A percentile compares a stretch with the other conserved stretches of the same genome.
These are phyloP conservation scores for Halenospora varia DNA, from an alignment of 495 filamentous ascomycete species.

Conservation along the genomic window DNA sequence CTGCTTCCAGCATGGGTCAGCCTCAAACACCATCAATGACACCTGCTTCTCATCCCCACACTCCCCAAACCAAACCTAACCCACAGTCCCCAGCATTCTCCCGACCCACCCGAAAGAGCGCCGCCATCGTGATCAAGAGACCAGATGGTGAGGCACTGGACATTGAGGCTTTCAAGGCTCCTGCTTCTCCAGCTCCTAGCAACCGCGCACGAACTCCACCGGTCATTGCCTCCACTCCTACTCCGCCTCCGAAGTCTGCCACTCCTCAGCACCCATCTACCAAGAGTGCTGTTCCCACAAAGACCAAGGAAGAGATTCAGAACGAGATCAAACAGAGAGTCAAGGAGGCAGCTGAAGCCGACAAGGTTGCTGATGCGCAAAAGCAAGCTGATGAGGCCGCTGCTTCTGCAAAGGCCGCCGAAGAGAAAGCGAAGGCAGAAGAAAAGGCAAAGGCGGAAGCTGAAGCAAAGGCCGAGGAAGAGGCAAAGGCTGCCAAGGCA, in stretches of 20 bases:
- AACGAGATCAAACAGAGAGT: conserved; percentile 50
- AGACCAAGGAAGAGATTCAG: conserved; percentile 46
- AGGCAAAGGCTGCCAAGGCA: conserved; percentile 46
- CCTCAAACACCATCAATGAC: conserved; percentile 44
- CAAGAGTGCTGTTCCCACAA: conserved; percentile 38
- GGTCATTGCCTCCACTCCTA: conserved; percentile 46
- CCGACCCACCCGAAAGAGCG: conserved; percentile 58
- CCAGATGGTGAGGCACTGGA: conserved; percentile 59
- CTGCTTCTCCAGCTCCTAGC: conserved; percentile 42
- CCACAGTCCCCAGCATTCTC: conserved; percentile 56
- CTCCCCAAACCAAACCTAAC: conserved; percentile 51
- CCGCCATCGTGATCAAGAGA: conserved; percentile 74
- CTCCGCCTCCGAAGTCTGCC: conserved; percentile 42
- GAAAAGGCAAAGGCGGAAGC: conserved; percentile 29
- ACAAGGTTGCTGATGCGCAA: conserved; percentile 30
- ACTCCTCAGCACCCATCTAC: conserved; percentile 42
- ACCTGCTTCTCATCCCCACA: conserved; percentile 44
- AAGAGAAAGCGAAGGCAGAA: conserved; percentile 23
- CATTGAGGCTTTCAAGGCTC: conserved; percentile 36
- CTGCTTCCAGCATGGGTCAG: conserved; percentile 73
- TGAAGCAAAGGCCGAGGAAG: conserved; percentile 27
- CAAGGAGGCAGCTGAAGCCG: conserved; percentile 33
- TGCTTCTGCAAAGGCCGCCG: conserved; percentile 1
- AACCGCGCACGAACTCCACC: conserved; percentile 44
- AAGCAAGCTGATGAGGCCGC: no score